phyloP scores from a whole-genome alignment of 1,284 basidiomycete genomes.

The Cutaneotrichosporon spelunceum region DNA sequence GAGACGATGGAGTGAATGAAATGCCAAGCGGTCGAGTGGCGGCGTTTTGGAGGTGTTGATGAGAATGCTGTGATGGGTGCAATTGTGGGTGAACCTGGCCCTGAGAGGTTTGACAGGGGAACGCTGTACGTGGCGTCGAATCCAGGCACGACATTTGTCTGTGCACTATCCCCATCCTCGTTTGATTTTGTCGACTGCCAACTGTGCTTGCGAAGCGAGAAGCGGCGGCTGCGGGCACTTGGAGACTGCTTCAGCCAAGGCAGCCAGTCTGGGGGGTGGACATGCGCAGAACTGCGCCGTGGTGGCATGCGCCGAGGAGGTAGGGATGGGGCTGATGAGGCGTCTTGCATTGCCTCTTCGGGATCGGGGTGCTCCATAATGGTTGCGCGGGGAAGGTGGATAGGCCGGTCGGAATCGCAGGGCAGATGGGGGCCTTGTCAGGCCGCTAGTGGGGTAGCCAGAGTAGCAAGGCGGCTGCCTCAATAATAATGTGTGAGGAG shows the following conservation, averaged over 20 bases:
- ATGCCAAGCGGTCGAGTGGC: background rate
- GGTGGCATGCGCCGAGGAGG: background rate
- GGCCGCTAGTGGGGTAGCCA: background rate
- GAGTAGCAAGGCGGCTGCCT: no score
- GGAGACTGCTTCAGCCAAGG: background rate
- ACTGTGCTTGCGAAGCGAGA: background rate
- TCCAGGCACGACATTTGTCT: slow-evolving; percentile 3
- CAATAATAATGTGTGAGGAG: no score
- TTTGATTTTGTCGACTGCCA: background rate
- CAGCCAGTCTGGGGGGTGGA: background rate
- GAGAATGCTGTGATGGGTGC: background rate
- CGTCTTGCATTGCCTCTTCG: background rate
- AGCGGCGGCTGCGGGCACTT: background rate
- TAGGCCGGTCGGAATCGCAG: background rate
- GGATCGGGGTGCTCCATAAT: background rate
- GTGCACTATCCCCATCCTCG: background rate
- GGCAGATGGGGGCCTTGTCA: background rate
- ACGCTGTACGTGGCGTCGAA: background rate
- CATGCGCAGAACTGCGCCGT: background rate
- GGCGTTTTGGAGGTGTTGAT: background rate
- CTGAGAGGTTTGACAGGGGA: background rate
- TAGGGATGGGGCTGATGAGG: background rate
- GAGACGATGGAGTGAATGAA: slow-evolving; percentile 1
- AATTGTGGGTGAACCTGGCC: background rate
- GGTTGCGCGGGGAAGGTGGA: background rate